Base-by-base conservation (phyloP, 2,329 filamentous ascomycete species). In the Xylariaceae sp. region DNA sequence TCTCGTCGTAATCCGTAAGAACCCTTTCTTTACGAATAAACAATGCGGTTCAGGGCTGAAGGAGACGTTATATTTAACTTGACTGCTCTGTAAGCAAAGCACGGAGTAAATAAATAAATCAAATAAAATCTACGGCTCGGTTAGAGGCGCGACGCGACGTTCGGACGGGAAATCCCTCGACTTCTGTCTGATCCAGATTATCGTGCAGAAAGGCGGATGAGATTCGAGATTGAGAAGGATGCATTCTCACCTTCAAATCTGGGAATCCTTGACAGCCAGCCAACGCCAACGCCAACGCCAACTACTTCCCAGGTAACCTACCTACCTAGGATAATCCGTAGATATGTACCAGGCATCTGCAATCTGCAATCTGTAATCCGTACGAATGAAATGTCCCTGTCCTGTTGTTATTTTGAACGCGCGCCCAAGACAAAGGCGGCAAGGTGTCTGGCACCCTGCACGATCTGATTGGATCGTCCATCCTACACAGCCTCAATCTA, bases 401-500 rank as follows among this genome's bases (percentile, higher is more conserved):
- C 13, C 3, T 9, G 37, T 13, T 10, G 37, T 9, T 45, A 45
- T 45, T 45, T 45, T 11, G 42, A 45, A 6, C 13, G 4, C 4
- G 23, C 23, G 23, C n/a, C 51, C 50, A n/a, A 58, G 47, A 53
- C 58, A 10, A 55, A 48, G 7, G 9, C 11, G 53, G 59, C 17
- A 59, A 57, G 47, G 70, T 73, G 63, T 58, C 58, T 57, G 57
- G 11, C 61, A 56, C 59, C 63, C 15, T 42, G 23, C 42, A 23
- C 9, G n/a, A 54, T 48, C 30, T 65, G 62, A 69, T 69, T 69
- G 66, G 67, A 37, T 52, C 42, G 18, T 9, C 37, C 34, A 23
- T 42, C 54, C 42, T 64, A 67, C 67, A 69, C 67, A 69, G 67
- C 67, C 67, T 69, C 67, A 68, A 62, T 65, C 62, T 57, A 56